phyloP scores from a whole-genome alignment of 306 rosid genomes.

The Echinosophora koreensis region DNA sequence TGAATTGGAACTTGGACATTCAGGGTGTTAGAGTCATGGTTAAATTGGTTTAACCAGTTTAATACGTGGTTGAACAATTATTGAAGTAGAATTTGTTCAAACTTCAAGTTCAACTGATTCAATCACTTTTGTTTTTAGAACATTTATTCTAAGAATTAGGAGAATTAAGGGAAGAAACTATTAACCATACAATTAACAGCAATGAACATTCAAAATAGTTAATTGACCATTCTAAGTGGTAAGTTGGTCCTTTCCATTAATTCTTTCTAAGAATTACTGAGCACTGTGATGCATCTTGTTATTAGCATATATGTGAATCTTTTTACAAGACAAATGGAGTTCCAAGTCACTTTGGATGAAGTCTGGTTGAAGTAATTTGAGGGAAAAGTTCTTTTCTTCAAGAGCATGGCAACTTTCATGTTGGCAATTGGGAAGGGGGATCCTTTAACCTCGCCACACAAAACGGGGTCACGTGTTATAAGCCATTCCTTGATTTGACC shows the following conservation, averaged over 20 bases:
- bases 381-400: slow-evolving; percentile 2
- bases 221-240: background rate
- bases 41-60: background rate
- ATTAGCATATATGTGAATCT: background rate
- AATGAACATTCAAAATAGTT: background rate
- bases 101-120: no score
- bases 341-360: slow-evolving; percentile 14
- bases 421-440: slow-evolving; percentile 22
- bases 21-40: background rate
- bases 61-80: background rate
- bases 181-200: no score
- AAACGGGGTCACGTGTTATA: slow-evolving; percentile 1
- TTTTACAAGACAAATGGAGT: slow-evolving; percentile 1
- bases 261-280: background rate
- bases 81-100: no score
- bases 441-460: slow-evolving; percentile 13
- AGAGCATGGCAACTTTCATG: background rate
- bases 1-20: background rate
- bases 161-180: no score
- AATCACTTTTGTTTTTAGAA: no score
- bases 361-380: slow-evolving; percentile 25
- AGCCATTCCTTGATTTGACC: slow-evolving; percentile 1
- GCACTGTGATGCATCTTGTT: background rate
- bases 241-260: background rate
- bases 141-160: no score